Percentiles rank a stretch among this genome's conserved stretches.
phyloP scores from a whole-genome alignment of 2,329 filamentous ascomycete genomes.

The Neofusicoccum sp. region DNA sequence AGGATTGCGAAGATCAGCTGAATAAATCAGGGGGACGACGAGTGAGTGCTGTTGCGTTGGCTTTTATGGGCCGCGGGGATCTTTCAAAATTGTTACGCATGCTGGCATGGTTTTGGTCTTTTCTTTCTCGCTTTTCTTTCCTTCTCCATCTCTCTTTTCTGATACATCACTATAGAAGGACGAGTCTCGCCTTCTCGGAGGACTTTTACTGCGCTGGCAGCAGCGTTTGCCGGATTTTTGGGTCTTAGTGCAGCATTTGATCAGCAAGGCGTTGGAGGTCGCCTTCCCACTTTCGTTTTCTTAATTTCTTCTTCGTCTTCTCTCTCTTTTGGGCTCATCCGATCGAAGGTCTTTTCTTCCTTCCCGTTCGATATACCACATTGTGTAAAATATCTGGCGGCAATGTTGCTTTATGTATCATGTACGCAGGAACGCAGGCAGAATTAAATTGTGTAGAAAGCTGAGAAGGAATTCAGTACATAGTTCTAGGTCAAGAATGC shows the following conservation, averaged over 20 bases:
- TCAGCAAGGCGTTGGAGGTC: not conserved
- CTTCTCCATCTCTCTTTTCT: not conserved
- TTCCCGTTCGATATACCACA: not conserved
- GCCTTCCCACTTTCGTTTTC: not conserved
- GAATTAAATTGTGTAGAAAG: too few species aligned
- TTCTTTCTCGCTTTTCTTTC: not conserved
- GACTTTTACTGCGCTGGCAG: too few species aligned
- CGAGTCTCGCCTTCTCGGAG: not conserved
- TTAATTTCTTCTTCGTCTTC: not conserved
- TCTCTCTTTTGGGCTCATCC: not conserved
- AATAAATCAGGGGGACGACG: not conserved
- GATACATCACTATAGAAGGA: not conserved
- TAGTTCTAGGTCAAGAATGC: too few species aligned
- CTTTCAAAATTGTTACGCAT: not conserved
- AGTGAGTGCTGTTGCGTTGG: not conserved
- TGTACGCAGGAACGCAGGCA: too few species aligned
- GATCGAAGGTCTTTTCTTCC: not conserved
- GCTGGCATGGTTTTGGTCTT: not conserved
- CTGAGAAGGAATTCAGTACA: too few species aligned
- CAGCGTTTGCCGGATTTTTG: not conserved
- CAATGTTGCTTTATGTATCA: too few species aligned
- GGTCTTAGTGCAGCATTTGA: not conserved
- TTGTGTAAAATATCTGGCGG: not conserved
- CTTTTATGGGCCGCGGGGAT: too few species aligned
- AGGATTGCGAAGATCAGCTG: conserved; percentile 65